Base-by-base conservation (phyloP, 140 eudicot species). In the Senecio squalidus region DNA sequence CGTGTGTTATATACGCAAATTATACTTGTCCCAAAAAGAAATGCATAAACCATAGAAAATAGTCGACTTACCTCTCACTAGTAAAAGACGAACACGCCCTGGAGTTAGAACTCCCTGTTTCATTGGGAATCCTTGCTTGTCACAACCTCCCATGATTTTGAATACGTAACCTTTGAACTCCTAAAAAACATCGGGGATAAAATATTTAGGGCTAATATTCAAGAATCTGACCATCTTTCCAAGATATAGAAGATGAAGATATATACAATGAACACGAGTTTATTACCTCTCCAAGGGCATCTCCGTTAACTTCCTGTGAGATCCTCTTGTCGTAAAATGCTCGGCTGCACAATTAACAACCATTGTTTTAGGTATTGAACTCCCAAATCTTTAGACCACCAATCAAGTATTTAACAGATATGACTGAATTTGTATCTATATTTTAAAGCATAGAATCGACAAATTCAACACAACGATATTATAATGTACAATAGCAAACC, bases 231-330 rank as follows among this genome's bases (percentile, higher is more conserved):
- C n/a, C n/a, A n/a, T n/a, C n/a, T n/a, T n/a, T n/a, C n/a, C n/a
- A n/a, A n/a, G n/a, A n/a, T n/a, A n/a, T n/a, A n/a, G n/a, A n/a
- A n/a, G n/a, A n/a, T n/a, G n/a, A n/a, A n/a, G n/a, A n/a, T n/a
- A n/a, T n/a, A n/a, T n/a, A n/a, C n/a, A n/a, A n/a, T n/a, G n/a
- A 22, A 1, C 3, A 9, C 0, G 9, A 64, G 23, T 25, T 7
- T 0, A 27, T 46, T 74, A 86, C 92, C 81, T 86, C 95, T 1
- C 92, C 92, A 17, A 86, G 82, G 13, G 88, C 95, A 74, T 82
- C 92, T 24, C 95, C 95, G 5, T 53, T 64, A 30, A 86, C 95
- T 68, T 86, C 95, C 67, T 86, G 92, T 13, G 95, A 86, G 71
- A 86, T 82, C 80, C 95, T 79, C 77, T 86, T 86, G 77, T 86